Evolutionary conservation across 345 rosid genomes (phyloP), one percentile per base, ranked within the genome.

Genomic region (Excoecaria cochinchinensis): DNA sequence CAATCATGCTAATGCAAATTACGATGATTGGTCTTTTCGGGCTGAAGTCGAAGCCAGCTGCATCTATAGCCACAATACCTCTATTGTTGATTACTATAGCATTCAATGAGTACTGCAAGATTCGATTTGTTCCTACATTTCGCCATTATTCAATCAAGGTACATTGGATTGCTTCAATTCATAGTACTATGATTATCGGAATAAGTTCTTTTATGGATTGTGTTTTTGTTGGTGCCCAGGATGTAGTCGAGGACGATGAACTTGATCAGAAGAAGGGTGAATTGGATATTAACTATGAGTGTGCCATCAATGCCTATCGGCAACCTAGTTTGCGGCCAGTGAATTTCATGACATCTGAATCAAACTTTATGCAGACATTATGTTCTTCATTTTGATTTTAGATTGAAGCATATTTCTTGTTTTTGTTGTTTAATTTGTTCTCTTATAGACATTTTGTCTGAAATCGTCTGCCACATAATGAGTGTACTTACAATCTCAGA

Each of bases 21-120:
- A 92, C 92, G 0, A 92, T 91, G 97, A 89, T 95, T 52, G 97
- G 99, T 53, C 89, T 91, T 70, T 95, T 95, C 39, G 92, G 97
- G 16, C 87, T 95, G 70, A 95, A 95, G 85, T 86, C 92, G n/a
- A 95, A 91, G 78, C 95, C 99, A 9, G 84, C 89, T 62, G 95
- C 97, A 74, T 85, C 97, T 48, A 82, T 92, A 48, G 88, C 94
- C 73, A 82, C 97, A 22, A 67, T 95, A 66, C 97, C 95, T 39
- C 91, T 95, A 51, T 70, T 94, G 61, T 21, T 90, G 77, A 77
- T 91, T 74, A 90, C 97, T 46, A 70, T 91, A 62, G 71, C 85
- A 79, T 95, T 91, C 88, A 88, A 92, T 11, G 95, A 90, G 77
- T 92, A 95, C 85, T 95, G 97, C 89, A 91, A 91, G 88, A 85